A percentile compares a stretch with the other conserved stretches of the same genome.
phyloP scores from a whole-genome alignment of 2,329 filamentous ascomycete genomes.

The Neonectria neomacrospora region DNA sequence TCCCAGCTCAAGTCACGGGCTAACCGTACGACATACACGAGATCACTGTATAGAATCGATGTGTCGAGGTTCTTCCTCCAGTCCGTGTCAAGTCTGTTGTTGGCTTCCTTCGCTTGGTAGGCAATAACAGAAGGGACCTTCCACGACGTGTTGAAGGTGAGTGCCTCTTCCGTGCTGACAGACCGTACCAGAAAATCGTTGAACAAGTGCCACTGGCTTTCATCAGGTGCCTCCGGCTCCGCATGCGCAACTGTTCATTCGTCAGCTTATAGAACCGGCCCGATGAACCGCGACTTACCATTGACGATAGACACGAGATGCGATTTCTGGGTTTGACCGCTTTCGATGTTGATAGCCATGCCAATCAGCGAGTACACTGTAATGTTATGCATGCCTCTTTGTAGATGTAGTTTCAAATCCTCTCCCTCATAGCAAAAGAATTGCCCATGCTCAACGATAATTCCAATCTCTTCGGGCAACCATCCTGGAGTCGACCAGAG shows the following conservation, averaged over 20 bases:
- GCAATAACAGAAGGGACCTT: slow-evolving; percentile 90
- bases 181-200: slow-evolving; percentile 95
- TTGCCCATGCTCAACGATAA: slow-evolving; percentile 90
- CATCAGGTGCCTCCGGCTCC: slow-evolving; percentile 65
- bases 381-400: slow-evolving; percentile 82
- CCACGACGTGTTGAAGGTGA: slow-evolving; percentile 91
- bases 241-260: slow-evolving; percentile 69
- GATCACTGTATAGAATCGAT: slow-evolving; percentile 81
- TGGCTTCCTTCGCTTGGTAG: slow-evolving; percentile 84
- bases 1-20: not conserved
- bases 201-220: slow-evolving; percentile 92
- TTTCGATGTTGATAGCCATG: slow-evolving; percentile 89
- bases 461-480: slow-evolving; percentile 92
- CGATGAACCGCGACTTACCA: slow-evolving; percentile 56
- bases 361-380: slow-evolving; percentile 92
- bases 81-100: slow-evolving; percentile 83
- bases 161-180: slow-evolving; percentile 82
- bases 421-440: slow-evolving; percentile 96
- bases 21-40: slow-evolving; percentile 54
- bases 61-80: slow-evolving; percentile 91
- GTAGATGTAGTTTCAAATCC: slow-evolving; percentile 82
- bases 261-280: slow-evolving; percentile 39
- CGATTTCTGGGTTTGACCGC: slow-evolving; percentile 83
- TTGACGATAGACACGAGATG: slow-evolving; percentile 94
- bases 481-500: slow-evolving; percentile 92